phyloP scores from a whole-genome alignment of 352 stramenopile species.

The Pythium grandisporangium region DNA sequence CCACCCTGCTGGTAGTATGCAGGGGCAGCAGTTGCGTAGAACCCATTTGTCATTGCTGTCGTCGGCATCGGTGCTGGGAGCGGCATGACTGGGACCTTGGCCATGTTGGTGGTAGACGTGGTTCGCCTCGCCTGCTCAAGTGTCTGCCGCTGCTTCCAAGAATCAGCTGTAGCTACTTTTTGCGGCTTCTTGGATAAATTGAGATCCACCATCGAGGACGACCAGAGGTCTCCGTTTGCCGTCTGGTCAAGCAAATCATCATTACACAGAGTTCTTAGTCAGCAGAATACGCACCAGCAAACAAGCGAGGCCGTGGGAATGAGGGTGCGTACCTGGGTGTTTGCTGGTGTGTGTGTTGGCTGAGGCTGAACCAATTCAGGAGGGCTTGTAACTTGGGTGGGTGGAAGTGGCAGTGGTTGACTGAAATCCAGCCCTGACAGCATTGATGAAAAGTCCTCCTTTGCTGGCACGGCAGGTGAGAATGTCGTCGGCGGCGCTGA shows the following conservation, averaged over 20 bases:
- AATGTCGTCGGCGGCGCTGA: constrained; percentile 4
- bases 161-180: constrained; percentile 20
- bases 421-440: constrained; percentile 69
- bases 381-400: constrained; percentile 12
- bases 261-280: not conserved
- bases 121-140: constrained; percentile 62
- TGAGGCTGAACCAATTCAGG: constrained; percentile 11
- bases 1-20: constrained; percentile 9
- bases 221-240: constrained; percentile 51
- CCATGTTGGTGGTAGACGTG: constrained; percentile 20
- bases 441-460: constrained; percentile 69
- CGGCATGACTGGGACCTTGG: constrained; percentile 55
- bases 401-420: constrained; percentile 4
- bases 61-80: constrained; percentile 11
- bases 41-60: constrained; percentile 3
- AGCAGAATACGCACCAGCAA: constrained; percentile 2
- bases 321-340: not conserved
- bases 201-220: constrained; percentile 63
- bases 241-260: constrained; percentile 13
- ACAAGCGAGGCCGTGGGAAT: not conserved
- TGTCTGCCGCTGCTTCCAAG: constrained; percentile 48
- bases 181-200: constrained; percentile 53
- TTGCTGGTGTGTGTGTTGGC: constrained; percentile 17
- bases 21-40: constrained; percentile 4
- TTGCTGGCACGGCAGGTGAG: constrained; percentile 3